Conservation (phyloP, 2,329 filamentous ascomycete genomes). For the Penicillium digitatum region DNA sequence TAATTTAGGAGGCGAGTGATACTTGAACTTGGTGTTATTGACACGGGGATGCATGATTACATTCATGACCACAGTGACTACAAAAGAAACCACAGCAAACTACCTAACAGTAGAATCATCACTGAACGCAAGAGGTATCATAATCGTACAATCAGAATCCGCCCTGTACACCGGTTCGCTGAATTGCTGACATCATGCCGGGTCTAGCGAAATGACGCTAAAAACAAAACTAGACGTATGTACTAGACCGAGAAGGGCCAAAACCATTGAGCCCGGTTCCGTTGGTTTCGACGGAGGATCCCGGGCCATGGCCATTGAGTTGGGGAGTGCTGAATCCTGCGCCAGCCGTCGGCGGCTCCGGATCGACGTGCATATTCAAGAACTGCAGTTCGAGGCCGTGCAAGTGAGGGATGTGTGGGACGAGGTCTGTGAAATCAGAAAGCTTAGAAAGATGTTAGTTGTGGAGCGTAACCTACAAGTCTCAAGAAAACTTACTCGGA, state of each 20-base stretch:
- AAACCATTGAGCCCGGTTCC: slow-evolving; percentile 33
- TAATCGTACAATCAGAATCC: slow-evolving; percentile 41
- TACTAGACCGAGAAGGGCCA: slow-evolving; percentile 37
- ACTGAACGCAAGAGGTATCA: slow-evolving; percentile 40
- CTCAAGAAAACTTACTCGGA: slow-evolving; percentile 39
- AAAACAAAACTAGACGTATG: slow-evolving; percentile 38
- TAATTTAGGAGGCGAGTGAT: not conserved
- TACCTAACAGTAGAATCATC: slow-evolving; percentile 21
- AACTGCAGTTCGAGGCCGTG: slow-evolving; percentile 40
- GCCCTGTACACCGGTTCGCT: slow-evolving; percentile 29
- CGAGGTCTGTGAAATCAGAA: slow-evolving; percentile 49
- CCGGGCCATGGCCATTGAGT: slow-evolving; percentile 32
- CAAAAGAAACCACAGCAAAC: not conserved
- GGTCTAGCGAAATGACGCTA: slow-evolving; percentile 20
- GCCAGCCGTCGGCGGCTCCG: slow-evolving; percentile 32
- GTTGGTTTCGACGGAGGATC: slow-evolving; percentile 26
- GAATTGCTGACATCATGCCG: slow-evolving; percentile 19
- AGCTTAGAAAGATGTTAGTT: slow-evolving; percentile 32
- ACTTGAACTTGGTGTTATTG: not conserved
- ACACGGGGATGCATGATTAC: not conserved
- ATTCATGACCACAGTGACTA: not conserved
- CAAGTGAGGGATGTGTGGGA: slow-evolving; percentile 48
- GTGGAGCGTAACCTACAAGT: not conserved
- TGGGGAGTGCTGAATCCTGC: slow-evolving; percentile 19
- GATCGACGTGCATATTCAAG: slow-evolving; percentile 41